Evolutionary conservation across 192 early-diverging fungal species (phyloP), one percentile per base, ranked within the genome.

Genomic region (Linnemannia hyalina): DNA sequence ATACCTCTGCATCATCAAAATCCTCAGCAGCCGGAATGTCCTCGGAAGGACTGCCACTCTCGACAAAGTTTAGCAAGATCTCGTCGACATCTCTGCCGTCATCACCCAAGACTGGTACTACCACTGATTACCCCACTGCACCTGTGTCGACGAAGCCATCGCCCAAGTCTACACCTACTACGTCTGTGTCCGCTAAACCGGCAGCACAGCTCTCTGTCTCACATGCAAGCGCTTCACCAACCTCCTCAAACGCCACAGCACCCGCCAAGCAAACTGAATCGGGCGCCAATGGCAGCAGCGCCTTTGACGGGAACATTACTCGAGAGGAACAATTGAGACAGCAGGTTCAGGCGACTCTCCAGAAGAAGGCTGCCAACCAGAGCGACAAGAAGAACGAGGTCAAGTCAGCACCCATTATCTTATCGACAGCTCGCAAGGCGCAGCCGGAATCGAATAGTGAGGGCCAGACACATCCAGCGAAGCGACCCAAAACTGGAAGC

Each of bases 321-420:
- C 78, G 74, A 4, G 78, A 74, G 29, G 78, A 74, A 32, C 78
- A 73, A 11, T 18, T 68, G 16, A 80, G 55, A 38, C 72, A 68
- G 10, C 42, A 74, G 18, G 46, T 29, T 13, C 26, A 32, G 10
- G 57, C 71, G 18, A 23, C 20, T 32, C 9, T 40, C 36, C 63
- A 26, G 44, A 72, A 54, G 23, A 42, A 74, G 32, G 8, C 55
- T n/a, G 72, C 44, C 6, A 68, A 74, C n/a, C 36, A 72, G 60
- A 65, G 55, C 15, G 32, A 71, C 60, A 73, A 32, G 11, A 74
- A 23, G 60, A 74, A 23, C 55, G 20, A 35, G 40, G 35, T 49
- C 44, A 32, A 68, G 4, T 69, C 78, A 0, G 55, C 70, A 26
- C 81, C 81, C 16, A 71, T 82, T 13, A 38, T 22, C 1, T 49